A percentile compares a stretch with the other conserved stretches of the same genome.
Conservation (phyloP, 768 basidiomycete genomes). For the Krasilnikovozyma curviuscula region DNA sequence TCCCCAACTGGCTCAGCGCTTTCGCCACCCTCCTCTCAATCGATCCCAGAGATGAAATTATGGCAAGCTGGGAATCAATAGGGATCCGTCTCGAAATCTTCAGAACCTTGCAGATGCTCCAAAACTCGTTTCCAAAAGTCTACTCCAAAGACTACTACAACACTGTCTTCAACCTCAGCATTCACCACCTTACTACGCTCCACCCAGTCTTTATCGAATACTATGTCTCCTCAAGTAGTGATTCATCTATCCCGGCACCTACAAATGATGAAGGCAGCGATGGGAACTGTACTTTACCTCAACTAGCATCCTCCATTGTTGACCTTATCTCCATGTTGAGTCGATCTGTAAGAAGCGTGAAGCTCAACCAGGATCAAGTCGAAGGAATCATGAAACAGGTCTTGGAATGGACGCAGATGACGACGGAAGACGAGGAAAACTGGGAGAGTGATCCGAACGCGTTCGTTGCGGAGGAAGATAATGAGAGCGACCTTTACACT, state of each 20-base stretch:
- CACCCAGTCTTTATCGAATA: constrained; percentile 29
- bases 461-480: constrained; percentile 87
- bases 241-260: constrained; percentile 32
- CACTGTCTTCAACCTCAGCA: constrained; percentile 21
- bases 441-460: constrained; percentile 80
- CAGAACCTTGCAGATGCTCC: constrained; percentile 46
- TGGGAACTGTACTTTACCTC: constrained; percentile 43
- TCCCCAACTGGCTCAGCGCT: constrained; percentile 81
- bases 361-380: constrained; percentile 27
- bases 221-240: constrained; percentile 24
- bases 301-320: constrained; percentile 55
- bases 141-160: constrained; percentile 33
- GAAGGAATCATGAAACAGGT: constrained; percentile 36
- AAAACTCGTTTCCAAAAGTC: constrained; percentile 59
- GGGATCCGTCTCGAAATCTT: constrained; percentile 65
- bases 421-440: constrained; percentile 72
- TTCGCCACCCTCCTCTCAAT: constrained; percentile 55
- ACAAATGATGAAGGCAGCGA: constrained; percentile 52
- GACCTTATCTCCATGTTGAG: constrained; percentile 56
- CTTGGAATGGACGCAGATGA: constrained; percentile 66
- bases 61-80: constrained; percentile 61
- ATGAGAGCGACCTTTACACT: constrained; percentile 64
- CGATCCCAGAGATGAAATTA: constrained; percentile 45
- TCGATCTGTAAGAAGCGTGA: constrained; percentile 25
- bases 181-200: constrained; percentile 38